phyloP scores from a whole-genome alignment of 305 asterid genomes.

The Nicotiana rustica region DNA sequence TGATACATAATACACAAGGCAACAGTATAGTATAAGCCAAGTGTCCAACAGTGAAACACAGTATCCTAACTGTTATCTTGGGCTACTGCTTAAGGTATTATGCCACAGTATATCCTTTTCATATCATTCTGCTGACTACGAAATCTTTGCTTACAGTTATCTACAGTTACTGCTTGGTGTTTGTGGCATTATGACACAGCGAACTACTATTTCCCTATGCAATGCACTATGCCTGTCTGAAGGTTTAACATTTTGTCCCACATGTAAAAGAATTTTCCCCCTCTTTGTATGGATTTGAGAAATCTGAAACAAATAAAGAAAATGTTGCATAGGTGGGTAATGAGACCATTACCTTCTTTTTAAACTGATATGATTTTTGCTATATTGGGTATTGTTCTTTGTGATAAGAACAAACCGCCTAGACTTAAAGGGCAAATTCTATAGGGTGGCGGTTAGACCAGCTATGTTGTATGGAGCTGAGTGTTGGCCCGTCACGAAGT shows the following conservation, averaged over 20 bases:
- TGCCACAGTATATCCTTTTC: constrained; percentile 27
- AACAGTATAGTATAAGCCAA: background rate
- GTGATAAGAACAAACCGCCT: no score
- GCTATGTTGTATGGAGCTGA: no score
- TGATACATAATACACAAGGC: no score
- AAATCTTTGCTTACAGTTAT: constrained; percentile 9
- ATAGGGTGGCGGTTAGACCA: no score
- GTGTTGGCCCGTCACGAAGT: no score
- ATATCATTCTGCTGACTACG: background rate
- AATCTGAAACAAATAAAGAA: constrained; percentile 51
- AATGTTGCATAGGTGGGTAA: no score
- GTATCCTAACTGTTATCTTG: background rate
- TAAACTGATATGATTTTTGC: no score
- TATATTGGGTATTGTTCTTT: no score
- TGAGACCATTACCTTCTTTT: no score
- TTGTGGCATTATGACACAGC: constrained; percentile 31
- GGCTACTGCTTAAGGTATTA: background rate
- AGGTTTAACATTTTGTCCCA: constrained; percentile 38
- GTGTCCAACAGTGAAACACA: background rate
- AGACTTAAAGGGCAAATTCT: no score
- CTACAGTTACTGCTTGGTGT: constrained; percentile 22
- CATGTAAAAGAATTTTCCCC: constrained; percentile 58
- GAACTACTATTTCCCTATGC: background rate
- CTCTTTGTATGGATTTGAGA: constrained; percentile 80
- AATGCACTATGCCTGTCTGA: background rate